Evolutionary conservation across 148 eudicot genomes (phyloP).

Genomic region (Euryodendron excelsum): DNA sequence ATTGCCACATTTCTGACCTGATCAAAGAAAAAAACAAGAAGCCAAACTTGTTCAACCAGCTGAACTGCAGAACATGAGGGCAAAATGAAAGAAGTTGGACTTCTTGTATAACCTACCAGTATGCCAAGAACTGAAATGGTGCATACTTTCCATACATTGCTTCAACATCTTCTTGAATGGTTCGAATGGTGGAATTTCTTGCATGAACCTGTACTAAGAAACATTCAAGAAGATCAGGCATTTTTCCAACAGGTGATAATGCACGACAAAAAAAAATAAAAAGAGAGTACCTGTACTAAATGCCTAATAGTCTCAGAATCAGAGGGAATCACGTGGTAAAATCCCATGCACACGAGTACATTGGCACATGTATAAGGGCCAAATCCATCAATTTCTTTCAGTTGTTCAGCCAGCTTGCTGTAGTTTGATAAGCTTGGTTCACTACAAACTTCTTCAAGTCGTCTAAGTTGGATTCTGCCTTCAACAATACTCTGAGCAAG

Average conservation of each 20-base stretch:
- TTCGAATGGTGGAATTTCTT: conserved; percentile 37
- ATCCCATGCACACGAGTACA: conserved; percentile 87
- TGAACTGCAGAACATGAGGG: neutral
- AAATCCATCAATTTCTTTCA: conserved; percentile 64
- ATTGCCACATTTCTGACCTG: conserved; percentile 82
- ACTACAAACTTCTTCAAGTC: conserved; percentile 48
- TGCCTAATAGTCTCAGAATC: conserved; percentile 90
- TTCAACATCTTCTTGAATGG: conserved; percentile 52
- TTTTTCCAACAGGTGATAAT: neutral
- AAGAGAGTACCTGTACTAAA: conserved; percentile 52
- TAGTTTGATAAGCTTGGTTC: conserved; percentile 46
- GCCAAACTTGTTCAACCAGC: neutral
- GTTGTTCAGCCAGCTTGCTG: conserved; percentile 47
- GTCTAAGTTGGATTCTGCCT: conserved; percentile 52
- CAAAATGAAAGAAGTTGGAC: neutral
- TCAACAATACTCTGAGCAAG: conserved; percentile 59
- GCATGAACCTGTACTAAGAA: conserved; percentile 58
- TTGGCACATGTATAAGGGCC: conserved; percentile 79
- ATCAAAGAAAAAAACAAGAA: neutral
- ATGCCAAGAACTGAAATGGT: conserved; percentile 82
- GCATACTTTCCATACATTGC: conserved; percentile 56
- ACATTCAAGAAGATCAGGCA: neutral
- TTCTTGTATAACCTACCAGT: conserved; percentile 47
- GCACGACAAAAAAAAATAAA: neutral
- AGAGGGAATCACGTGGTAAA: conserved; percentile 65